Evolutionary conservation across 2,329 filamentous ascomycete species (phyloP).

Genomic region (Colletotrichum truncatum): DNA sequence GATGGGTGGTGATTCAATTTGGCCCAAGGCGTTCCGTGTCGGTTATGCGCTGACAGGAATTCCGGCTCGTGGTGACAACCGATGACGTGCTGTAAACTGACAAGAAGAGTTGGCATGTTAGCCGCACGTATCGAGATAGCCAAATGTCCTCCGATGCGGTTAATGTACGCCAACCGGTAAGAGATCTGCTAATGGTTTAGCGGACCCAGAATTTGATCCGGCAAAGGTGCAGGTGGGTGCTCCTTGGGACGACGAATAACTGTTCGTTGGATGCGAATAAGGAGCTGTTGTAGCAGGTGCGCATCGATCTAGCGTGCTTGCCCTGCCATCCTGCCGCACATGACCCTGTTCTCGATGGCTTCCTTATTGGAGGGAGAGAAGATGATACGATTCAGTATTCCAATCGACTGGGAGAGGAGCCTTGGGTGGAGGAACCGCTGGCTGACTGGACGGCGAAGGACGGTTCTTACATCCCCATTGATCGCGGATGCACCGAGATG

Average conservation of each 20-base stretch:
- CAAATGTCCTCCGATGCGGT: not conserved
- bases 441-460: constrained; percentile 13
- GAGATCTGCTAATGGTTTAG: constrained; percentile 7
- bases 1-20: not conserved
- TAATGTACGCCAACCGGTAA: constrained; percentile 1
- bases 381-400: constrained; percentile 30
- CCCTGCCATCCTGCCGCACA: not conserved
- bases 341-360: not conserved
- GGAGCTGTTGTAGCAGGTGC: not conserved
- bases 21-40: not conserved
- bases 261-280: not conserved
- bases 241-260: not conserved
- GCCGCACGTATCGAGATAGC: constrained; percentile 13
- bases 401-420: constrained; percentile 25
- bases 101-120: not conserved
- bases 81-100: not conserved
- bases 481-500: constrained; percentile 31
- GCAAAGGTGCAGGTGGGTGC: not conserved
- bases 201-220: not conserved
- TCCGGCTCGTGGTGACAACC: not conserved
- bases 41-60: not conserved
- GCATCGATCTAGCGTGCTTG: not conserved
- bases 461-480: constrained; percentile 4
- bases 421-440: constrained; percentile 2
- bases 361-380: constrained; percentile 2